These are phyloP conservation scores for Phytophthora multivora DNA, from an alignment of 352 stramenopile genomes.

Conservation along the genomic window DNA sequence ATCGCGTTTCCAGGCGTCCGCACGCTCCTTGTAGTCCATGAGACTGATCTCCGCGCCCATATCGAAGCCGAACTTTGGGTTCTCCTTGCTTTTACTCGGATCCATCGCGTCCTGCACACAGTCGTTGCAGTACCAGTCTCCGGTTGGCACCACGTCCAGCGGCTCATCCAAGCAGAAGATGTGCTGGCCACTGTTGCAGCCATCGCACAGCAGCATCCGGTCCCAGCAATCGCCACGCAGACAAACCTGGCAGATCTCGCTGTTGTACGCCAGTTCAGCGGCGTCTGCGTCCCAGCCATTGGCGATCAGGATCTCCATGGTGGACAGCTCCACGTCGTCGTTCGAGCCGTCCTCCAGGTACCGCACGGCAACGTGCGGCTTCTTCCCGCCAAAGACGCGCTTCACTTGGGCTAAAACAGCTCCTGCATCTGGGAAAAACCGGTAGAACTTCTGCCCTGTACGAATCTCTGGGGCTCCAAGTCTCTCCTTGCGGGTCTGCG, in stretches of 20 bases:
- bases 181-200: slow-evolving; percentile 83
- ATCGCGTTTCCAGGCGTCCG: slow-evolving; percentile 76
- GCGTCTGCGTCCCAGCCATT: slow-evolving; percentile 77
- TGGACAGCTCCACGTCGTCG: slow-evolving; percentile 65
- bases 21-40: slow-evolving; percentile 82
- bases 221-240: slow-evolving; percentile 83
- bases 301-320: slow-evolving; percentile 79
- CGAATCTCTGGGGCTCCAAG: slow-evolving; percentile 60
- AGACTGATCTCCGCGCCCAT: slow-evolving; percentile 85
- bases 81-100: slow-evolving; percentile 41
- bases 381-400: slow-evolving; percentile 79
- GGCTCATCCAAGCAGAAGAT: slow-evolving; percentile 77
- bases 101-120: slow-evolving; percentile 69
- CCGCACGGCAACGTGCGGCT: slow-evolving; percentile 69
- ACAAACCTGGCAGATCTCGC: slow-evolving; percentile 85
- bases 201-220: slow-evolving; percentile 79
- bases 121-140: slow-evolving; percentile 82
- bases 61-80: slow-evolving; percentile 84
- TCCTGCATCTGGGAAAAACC: slow-evolving; percentile 64
- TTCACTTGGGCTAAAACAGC: slow-evolving; percentile 72
- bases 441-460: slow-evolving; percentile 75
- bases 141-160: slow-evolving; percentile 55
- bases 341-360: slow-evolving; percentile 63
- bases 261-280: slow-evolving; percentile 77
- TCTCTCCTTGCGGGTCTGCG: slow-evolving; percentile 49